A percentile compares a stretch with the other conserved stretches of the same genome.
These are phyloP conservation scores for Aspergillus aculeatus DNA, from an alignment of 2,329 filamentous ascomycete genomes.

Conservation along the genomic window DNA sequence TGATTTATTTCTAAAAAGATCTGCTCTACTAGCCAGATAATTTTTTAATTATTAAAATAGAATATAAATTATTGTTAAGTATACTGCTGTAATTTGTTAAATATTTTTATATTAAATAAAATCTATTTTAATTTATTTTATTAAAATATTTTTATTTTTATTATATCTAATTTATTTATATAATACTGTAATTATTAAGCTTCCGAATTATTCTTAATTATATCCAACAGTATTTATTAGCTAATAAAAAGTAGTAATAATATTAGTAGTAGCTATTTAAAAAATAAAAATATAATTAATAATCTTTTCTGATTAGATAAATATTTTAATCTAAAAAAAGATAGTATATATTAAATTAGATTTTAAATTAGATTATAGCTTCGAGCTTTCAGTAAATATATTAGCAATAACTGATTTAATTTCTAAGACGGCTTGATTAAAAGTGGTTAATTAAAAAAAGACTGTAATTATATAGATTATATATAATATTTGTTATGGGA, in stretches of 20 bases:
- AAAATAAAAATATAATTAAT: background rate
- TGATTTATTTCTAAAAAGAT: background rate
- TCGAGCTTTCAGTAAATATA: background rate
- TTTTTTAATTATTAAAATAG: background rate
- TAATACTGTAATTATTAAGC: too few species aligned
- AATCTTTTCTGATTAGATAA: background rate
- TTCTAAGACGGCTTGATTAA: too few species aligned
- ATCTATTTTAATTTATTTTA: background rate
- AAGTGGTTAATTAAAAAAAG: background rate
- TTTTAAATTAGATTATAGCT: background rate
- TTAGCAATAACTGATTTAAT: background rate
- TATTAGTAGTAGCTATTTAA: background rate
- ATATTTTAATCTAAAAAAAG: background rate
- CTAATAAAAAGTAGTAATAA: too few species aligned
- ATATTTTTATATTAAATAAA: background rate
- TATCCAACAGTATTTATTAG: too few species aligned
- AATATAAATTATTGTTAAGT: background rate
- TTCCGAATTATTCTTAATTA: too few species aligned
- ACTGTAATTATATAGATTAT: too few species aligned
- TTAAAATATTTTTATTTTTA: too few species aligned
- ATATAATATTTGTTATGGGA: too few species aligned
- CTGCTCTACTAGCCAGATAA: background rate
- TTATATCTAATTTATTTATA: too few species aligned
- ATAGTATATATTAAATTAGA: background rate
- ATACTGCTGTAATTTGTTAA: background rate